A percentile compares a stretch with the other conserved stretches of the same genome.
Evolutionary conservation across 2,329 filamentous ascomycete species (phyloP).

Genomic region (Alternaria arborescens): DNA sequence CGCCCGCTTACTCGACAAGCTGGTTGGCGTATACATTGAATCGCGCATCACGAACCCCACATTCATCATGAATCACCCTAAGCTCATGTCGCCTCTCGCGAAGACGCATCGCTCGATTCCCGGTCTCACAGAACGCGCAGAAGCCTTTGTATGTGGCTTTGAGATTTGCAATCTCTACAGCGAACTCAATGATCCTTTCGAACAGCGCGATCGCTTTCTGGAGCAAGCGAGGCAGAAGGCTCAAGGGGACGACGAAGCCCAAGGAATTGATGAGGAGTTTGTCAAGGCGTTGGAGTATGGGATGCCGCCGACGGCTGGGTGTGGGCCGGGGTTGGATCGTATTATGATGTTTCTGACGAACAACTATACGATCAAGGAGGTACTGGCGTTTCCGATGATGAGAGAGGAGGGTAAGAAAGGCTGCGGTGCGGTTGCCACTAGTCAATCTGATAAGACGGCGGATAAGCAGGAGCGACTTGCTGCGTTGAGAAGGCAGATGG

Average conservation of each 20-base stretch:
- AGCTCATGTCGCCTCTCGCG: slow-evolving; percentile 95
- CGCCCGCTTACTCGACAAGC: slow-evolving; percentile 93
- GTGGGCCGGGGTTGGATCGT: slow-evolving; percentile 95
- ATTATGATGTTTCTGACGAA: slow-evolving; percentile 95
- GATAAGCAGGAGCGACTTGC: background rate
- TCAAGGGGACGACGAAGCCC: slow-evolving; percentile 95
- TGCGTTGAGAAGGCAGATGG: background rate
- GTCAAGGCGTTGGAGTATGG: slow-evolving; percentile 88
- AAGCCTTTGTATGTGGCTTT: slow-evolving; percentile 96
- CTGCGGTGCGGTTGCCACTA: background rate
- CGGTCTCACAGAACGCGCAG: slow-evolving; percentile 92
- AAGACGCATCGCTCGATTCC: slow-evolving; percentile 86
- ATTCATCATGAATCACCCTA: slow-evolving; percentile 81
- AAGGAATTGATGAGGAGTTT: slow-evolving; percentile 95
- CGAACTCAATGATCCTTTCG: slow-evolving; percentile 96
- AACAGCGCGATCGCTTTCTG: slow-evolving; percentile 79
- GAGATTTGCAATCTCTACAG: slow-evolving; percentile 97
- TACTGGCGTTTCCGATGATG: slow-evolving; percentile 97
- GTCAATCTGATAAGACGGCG: background rate
- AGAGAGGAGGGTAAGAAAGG: slow-evolving; percentile 65
- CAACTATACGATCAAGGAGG: slow-evolving; percentile 95
- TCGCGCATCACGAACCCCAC: slow-evolving; percentile 92
- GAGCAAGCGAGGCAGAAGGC: slow-evolving; percentile 93
- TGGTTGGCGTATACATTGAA: slow-evolving; percentile 93
- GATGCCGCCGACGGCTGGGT: slow-evolving; percentile 89